Evolutionary conservation across 176 grass and related monocot genomes (phyloP).

Genomic region (Phragmites australis): DNA sequence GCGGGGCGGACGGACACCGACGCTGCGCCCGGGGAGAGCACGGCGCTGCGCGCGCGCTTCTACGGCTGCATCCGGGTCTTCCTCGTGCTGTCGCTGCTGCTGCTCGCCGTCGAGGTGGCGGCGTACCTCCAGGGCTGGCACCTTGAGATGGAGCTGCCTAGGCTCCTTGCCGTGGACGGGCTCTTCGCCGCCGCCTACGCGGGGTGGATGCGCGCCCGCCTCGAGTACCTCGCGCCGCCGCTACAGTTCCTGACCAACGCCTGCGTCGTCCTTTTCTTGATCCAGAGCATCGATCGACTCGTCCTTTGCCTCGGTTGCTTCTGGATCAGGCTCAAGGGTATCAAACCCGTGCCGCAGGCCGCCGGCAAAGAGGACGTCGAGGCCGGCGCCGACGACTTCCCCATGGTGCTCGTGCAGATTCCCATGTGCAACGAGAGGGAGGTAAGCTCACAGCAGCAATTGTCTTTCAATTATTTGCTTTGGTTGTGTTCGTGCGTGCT

Average conservation of each 20-base stretch:
- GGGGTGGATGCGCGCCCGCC: constrained; percentile 60
- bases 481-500: background rate
- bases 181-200: constrained; percentile 59
- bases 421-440: constrained; percentile 98
- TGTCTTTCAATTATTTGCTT: background rate
- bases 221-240: constrained; percentile 68
- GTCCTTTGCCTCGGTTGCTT: constrained; percentile 78
- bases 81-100: constrained; percentile 52
- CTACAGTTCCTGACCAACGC: constrained; percentile 73
- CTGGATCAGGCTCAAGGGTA: constrained; percentile 78
- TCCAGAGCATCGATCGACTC: constrained; percentile 80
- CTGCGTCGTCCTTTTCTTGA: constrained; percentile 78
- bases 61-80: constrained; percentile 62
- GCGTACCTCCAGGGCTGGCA: constrained; percentile 77
- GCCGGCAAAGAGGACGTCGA: constrained; percentile 55
- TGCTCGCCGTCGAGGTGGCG: constrained; percentile 68
- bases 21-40: constrained; percentile 56
- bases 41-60: constrained; percentile 49
- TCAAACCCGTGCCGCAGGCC: constrained; percentile 52
- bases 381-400: constrained; percentile 48
- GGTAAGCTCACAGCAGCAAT: constrained; percentile 42
- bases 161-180: constrained; percentile 44
- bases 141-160: constrained; percentile 30
- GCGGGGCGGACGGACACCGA: constrained; percentile 57
- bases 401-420: constrained; percentile 92